These are phyloP conservation scores for Hypericum androsaemum DNA, from an alignment of 345 rosid genomes.

Conservation along the genomic window DNA sequence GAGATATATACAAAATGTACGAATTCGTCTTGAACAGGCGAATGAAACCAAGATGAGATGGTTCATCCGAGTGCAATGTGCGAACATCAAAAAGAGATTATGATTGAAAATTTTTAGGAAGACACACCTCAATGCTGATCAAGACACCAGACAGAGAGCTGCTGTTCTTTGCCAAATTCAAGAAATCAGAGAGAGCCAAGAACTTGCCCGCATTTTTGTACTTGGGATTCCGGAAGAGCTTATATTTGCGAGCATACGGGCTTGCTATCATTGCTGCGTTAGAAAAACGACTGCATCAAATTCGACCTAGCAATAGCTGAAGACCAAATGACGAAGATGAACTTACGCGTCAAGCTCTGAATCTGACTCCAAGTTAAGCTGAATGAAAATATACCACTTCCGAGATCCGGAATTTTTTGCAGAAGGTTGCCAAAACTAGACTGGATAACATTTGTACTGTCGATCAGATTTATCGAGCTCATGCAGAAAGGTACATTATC, in stretches of 20 bases:
- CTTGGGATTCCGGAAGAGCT: slow-evolving; percentile 48
- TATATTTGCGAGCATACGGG: slow-evolving; percentile 25
- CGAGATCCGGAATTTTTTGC: slow-evolving; percentile 34
- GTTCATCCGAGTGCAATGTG: no score
- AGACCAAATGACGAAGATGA: no score
- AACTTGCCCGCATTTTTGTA: slow-evolving; percentile 37
- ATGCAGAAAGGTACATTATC: slow-evolving; percentile 10
- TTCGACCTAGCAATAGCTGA: no score
- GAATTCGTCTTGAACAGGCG: no score
- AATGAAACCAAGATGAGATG: no score
- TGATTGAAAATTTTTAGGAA: no score
- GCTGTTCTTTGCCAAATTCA: slow-evolving; percentile 48
- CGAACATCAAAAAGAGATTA: background rate
- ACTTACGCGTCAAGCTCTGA: slow-evolving; percentile 55
- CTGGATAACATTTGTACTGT: slow-evolving; percentile 1
- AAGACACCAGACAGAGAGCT: slow-evolving; percentile 65
- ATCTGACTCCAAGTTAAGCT: slow-evolving; percentile 61
- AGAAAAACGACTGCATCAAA: slow-evolving; percentile 3
- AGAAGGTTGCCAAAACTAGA: slow-evolving; percentile 27
- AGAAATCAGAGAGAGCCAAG: slow-evolving; percentile 46
- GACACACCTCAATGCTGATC: slow-evolving; percentile 73
- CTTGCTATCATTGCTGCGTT: slow-evolving; percentile 45
- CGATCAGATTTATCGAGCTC: slow-evolving; percentile 4
- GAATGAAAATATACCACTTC: slow-evolving; percentile 49
- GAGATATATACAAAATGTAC: no score